Conservation (phyloP, 2,329 filamentous ascomycete genomes). For the Neofusicoccum laricinum region DNA sequence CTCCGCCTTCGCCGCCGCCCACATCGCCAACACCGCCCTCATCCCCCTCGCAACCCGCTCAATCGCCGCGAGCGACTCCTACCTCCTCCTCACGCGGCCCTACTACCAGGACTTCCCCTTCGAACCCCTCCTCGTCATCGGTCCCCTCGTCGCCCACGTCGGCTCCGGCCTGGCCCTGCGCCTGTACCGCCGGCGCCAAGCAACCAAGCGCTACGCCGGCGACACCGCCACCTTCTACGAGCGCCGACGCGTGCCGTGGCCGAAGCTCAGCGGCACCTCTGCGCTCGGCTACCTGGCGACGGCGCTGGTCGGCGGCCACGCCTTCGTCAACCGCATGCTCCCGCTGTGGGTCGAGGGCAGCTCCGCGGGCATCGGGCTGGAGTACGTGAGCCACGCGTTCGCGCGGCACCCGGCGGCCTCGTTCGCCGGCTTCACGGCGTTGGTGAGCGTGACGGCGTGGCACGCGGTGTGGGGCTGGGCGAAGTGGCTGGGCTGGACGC, state of each 20-base stretch:
- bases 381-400: slow-evolving; percentile 83
- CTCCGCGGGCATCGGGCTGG: slow-evolving; percentile 79
- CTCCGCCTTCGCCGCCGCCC: slow-evolving; percentile 40
- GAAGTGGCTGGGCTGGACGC: slow-evolving; percentile 71
- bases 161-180: slow-evolving; percentile 74
- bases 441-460: slow-evolving; percentile 66
- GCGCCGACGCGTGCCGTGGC: slow-evolving; percentile 60
- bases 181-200: slow-evolving; percentile 68
- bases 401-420: slow-evolving; percentile 65
- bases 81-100: slow-evolving; percentile 85
- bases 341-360: slow-evolving; percentile 78
- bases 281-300: slow-evolving; percentile 69
- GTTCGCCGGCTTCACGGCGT: slow-evolving; percentile 65
- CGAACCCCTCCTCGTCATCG: slow-evolving; percentile 74
- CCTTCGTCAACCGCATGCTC: slow-evolving; percentile 70
- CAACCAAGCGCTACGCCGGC: slow-evolving; percentile 72
- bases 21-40: slow-evolving; percentile 46
- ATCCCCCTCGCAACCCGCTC: slow-evolving; percentile 34
- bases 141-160: slow-evolving; percentile 74
- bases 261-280: slow-evolving; percentile 66
- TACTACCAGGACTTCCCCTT: slow-evolving; percentile 78
- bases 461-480: slow-evolving; percentile 84
- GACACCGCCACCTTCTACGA: slow-evolving; percentile 50
- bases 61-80: slow-evolving; percentile 72
- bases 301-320: slow-evolving; percentile 66